Conservation (phyloP, 2,329 filamentous ascomycete genomes). For the Trichoderma endophyticum region DNA sequence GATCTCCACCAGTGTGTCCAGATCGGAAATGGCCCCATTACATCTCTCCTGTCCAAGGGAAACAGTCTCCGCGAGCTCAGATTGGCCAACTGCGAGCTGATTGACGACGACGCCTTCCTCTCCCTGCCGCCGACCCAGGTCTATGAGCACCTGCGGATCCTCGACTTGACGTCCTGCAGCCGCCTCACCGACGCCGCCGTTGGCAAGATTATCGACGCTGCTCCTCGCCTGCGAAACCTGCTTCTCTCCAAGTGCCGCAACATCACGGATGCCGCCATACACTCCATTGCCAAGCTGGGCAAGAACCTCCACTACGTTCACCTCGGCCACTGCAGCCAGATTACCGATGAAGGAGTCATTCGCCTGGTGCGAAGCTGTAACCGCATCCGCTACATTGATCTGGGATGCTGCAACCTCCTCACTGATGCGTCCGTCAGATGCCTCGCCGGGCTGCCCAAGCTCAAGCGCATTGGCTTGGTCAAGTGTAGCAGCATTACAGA, state of each 20-base stretch:
- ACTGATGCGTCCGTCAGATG: conserved; percentile 85
- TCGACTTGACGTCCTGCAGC: conserved; percentile 87
- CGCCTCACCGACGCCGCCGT: conserved; percentile 83
- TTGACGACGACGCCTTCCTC: conserved; percentile 86
- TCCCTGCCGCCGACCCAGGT: conserved; percentile 64
- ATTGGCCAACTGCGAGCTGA: conserved; percentile 77
- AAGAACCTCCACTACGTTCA: conserved; percentile 98
- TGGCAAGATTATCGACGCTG: conserved; percentile 79
- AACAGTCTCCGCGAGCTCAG: conserved; percentile 86
- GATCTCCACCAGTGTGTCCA: conserved; percentile 83
- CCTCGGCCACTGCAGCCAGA: conserved; percentile 85
- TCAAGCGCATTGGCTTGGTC: conserved; percentile 91
- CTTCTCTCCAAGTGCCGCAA: conserved; percentile 92
- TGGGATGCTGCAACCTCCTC: conserved; percentile 88
- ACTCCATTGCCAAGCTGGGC: conserved; percentile 81
- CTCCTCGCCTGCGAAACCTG: conserved; percentile 85
- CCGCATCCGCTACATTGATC: conserved; percentile 92
- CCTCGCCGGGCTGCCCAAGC: conserved; percentile 81
- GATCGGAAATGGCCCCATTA: conserved; percentile 80
- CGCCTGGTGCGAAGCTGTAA: conserved; percentile 83
- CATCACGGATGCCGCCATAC: conserved; percentile 84
- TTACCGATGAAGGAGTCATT: conserved; percentile 86
- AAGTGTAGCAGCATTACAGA: conserved; percentile 93
- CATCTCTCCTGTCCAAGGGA: conserved; percentile 72
- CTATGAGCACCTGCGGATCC: conserved; percentile 86